Conservation (phyloP, 371 early-diverging fungal genomes). For the Thermomucor indicae-seudaticae region DNA sequence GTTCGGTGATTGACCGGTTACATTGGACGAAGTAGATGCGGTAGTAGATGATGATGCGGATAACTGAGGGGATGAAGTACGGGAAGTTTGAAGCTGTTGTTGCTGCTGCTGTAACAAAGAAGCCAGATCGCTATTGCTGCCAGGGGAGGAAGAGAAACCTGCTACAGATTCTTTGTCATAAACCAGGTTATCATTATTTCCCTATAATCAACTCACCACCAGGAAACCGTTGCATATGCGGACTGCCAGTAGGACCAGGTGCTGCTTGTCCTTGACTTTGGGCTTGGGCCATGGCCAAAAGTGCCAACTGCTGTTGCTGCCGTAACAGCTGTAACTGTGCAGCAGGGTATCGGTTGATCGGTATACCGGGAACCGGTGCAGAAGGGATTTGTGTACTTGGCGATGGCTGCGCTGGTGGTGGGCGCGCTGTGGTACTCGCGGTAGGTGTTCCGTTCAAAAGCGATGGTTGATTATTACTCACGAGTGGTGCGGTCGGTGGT, state of each 20-base stretch:
- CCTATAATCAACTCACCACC: neutral
- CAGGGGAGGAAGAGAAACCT: too few relatives aligned
- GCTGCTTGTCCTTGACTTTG: conserved; percentile 18
- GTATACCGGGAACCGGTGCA: conserved; percentile 3
- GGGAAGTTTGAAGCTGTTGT: conserved; percentile 1
- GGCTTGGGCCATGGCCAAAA: conserved; percentile 9
- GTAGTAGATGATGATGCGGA: conserved; percentile 11
- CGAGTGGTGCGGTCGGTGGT: too few relatives aligned
- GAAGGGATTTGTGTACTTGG: conserved; percentile 17
- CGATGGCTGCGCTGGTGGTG: neutral
- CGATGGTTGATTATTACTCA: too few relatives aligned
- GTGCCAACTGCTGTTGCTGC: conserved; percentile 16
- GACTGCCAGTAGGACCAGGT: neutral
- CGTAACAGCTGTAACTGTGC: conserved; percentile 41
- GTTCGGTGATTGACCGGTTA: neutral
- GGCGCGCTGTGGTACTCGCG: neutral
- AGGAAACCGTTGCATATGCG: neutral
- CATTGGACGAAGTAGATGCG: conserved; percentile 12
- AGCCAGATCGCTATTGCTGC: too few relatives aligned
- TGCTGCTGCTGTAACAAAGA: neutral
- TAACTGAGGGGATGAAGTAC: conserved; percentile 2
- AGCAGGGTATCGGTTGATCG: conserved; percentile 35
- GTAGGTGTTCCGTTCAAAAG: too few relatives aligned
- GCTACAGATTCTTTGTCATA: too few relatives aligned
- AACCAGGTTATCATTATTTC: too few relatives aligned